Base-by-base conservation (phyloP, 306 rosid species). In the Oemleria cerasiformis region DNA sequence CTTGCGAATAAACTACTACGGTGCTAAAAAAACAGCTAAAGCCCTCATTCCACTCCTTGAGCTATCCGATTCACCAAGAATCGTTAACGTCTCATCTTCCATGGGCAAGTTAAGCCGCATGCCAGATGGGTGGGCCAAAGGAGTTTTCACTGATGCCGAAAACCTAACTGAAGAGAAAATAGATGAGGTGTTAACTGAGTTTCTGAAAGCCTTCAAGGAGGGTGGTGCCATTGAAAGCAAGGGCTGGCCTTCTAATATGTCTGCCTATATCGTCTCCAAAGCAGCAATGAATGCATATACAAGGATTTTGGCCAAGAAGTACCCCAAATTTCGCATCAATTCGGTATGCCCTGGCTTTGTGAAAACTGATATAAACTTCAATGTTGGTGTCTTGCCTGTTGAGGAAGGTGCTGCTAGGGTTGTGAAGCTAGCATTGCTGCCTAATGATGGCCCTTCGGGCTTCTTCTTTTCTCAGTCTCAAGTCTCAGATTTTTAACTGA, bases 41-140 rank as follows among this genome's bases (percentile, higher is more conserved):
- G 75, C 81, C 48, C 84, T 86, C 53, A 47, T 84, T 77, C 82
- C 86, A 8, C 85, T 82, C 72, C 89, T 88, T 20, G 82, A 75
- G 47, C 57, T 75, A 58, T 88, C 95, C 42, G 74, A 30, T 39
- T 82, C 89, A 8, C 89, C 91, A 59, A 86, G 51, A 68, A 75
- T 86, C 66, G 88, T 88, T 20, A 84, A 68, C 51, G 81, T 86
- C 67, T 55, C 86, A 7, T 72, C 89, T 17, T 9, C 47, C 40
- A 0, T 17, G 16, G 91, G 85, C 36, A 57, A 66, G 4, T 38
- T 85, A 38, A 8, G 79, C 86, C 20, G 8, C 25, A 66, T 88
- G 34, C 66, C 79, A 48, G 72, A 73, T 65, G 87, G 75, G 34
- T 60, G 76, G 23, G 2, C 44, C 78, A 10, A 39, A 79, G 84